Base-by-base conservation (phyloP, 2,329 filamentous ascomycete species). In the Neofusicoccum laricinum region DNA sequence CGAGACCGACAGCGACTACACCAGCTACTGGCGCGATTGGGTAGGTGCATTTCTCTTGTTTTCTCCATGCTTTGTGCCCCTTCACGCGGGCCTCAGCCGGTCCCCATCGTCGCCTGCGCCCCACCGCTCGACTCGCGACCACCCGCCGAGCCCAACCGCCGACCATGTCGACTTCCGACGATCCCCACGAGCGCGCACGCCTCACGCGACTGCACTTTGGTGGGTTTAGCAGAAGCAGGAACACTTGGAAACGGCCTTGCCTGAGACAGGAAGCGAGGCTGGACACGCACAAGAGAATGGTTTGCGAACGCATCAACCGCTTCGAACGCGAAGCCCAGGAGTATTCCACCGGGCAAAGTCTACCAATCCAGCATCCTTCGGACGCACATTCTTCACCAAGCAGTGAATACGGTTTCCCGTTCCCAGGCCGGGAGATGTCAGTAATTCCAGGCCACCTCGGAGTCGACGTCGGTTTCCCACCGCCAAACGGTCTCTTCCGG, bases 1-100 rank as follows among this genome's bases (percentile, higher is more conserved):
- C 76, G 95, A 99, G 79, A 96, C 93, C 12, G 95, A 99, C 77
- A 97, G 93, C 79, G 95, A 99, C 81, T 99, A 98, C 78, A 97
- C 95, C 55, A 98, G 93, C 80, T 99, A 98, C 79, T 99, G 95
- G 95, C 86, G 94, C 78, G 95, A 99, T 81, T 99, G 95, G 95
- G 95, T 98, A 84, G 82, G 92, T 88, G 66, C 63, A 64, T 51
- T 32, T 61, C 40, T 25, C 34, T 49, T 43, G 36, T 25, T 45
- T 51, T 61, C 38, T 40, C 50, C 25, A 14, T 21, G 25, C 41
- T 10, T n/a, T 59, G 41, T 38, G 40, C 25, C 17, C 30, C 30
- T 41, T 38, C 55, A 7, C 7, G 6, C 11, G 25, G n/a, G 12
- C 30, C 15, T 21, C 25, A 36, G 19, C 10, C 14, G 1, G 11